Conservation (phyloP, 495 filamentous ascomycete genomes). For the Annulohypoxylon nitens region DNA sequence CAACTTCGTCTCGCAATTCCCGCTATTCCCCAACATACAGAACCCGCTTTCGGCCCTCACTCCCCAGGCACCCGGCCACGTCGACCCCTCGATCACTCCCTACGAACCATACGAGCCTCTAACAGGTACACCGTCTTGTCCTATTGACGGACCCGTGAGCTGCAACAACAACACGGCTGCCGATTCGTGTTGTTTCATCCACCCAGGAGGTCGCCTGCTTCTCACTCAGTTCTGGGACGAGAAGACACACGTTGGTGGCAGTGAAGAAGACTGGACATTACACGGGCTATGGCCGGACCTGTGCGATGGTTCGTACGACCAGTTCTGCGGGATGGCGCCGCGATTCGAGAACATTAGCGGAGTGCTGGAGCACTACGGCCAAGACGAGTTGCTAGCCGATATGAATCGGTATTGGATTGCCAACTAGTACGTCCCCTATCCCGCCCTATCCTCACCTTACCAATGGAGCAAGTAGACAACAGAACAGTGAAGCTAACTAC, state of each 20-base stretch:
- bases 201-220: conserved; percentile 81
- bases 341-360: conserved; percentile 77
- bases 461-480: not conserved
- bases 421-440: conserved; percentile 52
- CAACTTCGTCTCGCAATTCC: conserved; percentile 48
- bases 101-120: conserved; percentile 57
- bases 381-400: conserved; percentile 72
- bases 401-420: conserved; percentile 85
- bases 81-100: conserved; percentile 42
- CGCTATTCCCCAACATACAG: conserved; percentile 41
- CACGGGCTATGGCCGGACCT: conserved; percentile 95
- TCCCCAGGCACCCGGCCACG: conserved; percentile 34
- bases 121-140: conserved; percentile 56
- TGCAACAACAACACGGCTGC: conserved; percentile 61
- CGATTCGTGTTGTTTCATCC: conserved; percentile 86
- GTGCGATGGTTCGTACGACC: conserved; percentile 84
- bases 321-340: conserved; percentile 76
- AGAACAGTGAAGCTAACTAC: conserved; percentile 18
- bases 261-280: conserved; percentile 84
- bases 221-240: conserved; percentile 92
- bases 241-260: conserved; percentile 73
- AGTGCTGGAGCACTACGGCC: conserved; percentile 72
- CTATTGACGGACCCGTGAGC: conserved; percentile 62
- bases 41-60: conserved; percentile 33
- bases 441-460: not conserved